A percentile compares a stretch with the other conserved stretches of the same genome.
Conservation (phyloP, 1,139 yeast species). For the Magnusiomyces tetraspermus region DNA sequence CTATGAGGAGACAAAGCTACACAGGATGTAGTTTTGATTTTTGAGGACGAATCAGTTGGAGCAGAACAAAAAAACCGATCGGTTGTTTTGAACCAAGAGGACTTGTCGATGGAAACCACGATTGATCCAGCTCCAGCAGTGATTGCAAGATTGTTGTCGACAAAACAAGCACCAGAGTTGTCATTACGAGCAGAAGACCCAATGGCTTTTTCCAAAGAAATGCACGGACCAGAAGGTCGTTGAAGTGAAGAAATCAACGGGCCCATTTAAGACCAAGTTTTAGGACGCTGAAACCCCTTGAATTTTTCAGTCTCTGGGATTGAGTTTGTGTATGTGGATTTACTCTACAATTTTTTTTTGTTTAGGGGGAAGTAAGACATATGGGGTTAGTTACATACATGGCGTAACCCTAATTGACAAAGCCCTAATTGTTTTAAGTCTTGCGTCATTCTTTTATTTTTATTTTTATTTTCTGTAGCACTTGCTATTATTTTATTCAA, state of each 20-base stretch:
- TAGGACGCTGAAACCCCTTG: no score
- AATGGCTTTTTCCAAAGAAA: slow-evolving; percentile 25
- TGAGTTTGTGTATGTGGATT: no score
- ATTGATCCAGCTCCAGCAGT: slow-evolving; percentile 65
- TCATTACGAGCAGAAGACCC: slow-evolving; percentile 37
- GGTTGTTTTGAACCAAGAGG: neutral
- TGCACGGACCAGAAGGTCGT: neutral
- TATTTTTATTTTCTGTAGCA: no score
- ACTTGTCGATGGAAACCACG: slow-evolving; percentile 30
- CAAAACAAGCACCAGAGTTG: slow-evolving; percentile 35
- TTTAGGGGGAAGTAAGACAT: neutral
- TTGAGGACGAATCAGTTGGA: slow-evolving; percentile 16
- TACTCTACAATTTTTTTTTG: no score
- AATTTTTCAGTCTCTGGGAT: no score
- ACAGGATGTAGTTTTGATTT: slow-evolving; percentile 47
- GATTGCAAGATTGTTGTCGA: slow-evolving; percentile 43
- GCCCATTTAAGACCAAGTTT: no score
- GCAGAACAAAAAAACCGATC: slow-evolving; percentile 17
- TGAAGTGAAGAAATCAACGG: no score
- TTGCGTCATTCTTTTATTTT: no score
- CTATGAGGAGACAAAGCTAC: slow-evolving; percentile 48
- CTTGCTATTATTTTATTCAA: no score
- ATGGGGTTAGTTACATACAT: no score
- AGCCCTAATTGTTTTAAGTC: no score
- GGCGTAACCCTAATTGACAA: no score